Percentiles rank a stretch among this genome's conserved stretches.
Evolutionary conservation across 176 grass and related monocot genomes (phyloP).

Genomic region (Musa itinerans): DNA sequence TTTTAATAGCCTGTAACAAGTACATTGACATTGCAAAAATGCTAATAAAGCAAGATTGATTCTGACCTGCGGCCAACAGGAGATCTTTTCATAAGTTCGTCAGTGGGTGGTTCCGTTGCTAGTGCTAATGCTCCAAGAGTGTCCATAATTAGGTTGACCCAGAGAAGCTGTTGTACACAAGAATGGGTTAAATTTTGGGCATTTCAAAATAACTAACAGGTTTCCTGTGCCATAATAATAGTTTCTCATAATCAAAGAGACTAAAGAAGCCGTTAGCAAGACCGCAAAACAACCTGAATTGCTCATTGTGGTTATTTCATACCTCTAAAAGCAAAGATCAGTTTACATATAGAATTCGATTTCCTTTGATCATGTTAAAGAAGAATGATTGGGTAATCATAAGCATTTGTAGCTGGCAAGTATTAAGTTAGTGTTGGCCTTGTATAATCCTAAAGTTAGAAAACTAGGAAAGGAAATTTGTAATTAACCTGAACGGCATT

Average conservation of each 20-base stretch:
- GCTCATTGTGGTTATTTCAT: not conserved
- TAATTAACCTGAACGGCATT: slow-evolving; percentile 88
- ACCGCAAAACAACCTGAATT: not conserved
- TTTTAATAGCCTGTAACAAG: no score
- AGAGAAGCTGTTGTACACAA: slow-evolving; percentile 54
- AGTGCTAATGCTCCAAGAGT: slow-evolving; percentile 96
- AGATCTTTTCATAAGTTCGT: slow-evolving; percentile 56
- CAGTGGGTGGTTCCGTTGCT: slow-evolving; percentile 90
- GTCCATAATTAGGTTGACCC: slow-evolving; percentile 99
- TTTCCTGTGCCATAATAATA: not conserved
- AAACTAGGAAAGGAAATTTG: not conserved
- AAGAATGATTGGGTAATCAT: no score
- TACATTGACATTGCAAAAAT: no score
- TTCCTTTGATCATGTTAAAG: no score
- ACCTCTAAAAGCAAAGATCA: no score
- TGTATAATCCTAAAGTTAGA: not conserved
- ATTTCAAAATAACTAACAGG: slow-evolving; percentile 11
- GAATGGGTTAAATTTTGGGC: not conserved
- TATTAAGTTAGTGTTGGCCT: no score
- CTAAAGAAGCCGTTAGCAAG: not conserved
- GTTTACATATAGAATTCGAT: no score
- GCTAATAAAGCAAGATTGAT: not conserved
- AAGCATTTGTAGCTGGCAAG: no score
- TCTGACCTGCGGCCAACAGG: slow-evolving; percentile 79
- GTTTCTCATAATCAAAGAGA: not conserved